Evolutionary conservation across 2,329 filamentous ascomycete species (phyloP), one percentile per base, ranked within the genome.

Genomic region (Cytospora paraplurivora): DNA sequence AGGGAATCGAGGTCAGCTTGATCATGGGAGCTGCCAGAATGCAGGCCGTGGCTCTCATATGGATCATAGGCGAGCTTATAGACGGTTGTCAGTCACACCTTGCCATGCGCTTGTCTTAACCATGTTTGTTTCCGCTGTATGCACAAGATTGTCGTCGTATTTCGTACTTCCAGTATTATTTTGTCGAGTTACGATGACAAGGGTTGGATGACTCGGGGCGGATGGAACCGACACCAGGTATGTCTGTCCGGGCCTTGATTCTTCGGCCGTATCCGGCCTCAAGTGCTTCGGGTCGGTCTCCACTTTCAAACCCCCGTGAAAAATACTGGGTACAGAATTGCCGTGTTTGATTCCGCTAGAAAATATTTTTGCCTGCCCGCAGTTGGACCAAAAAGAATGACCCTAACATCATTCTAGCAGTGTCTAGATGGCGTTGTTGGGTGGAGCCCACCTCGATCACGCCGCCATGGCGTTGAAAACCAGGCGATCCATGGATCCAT

Each of bases 1-100:
- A 27, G 56, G 53, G 15, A 27, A 37, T 44, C 27, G 19, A 41
- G n/a, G 49, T 44, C n/a, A 37, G 13, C n/a, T 62, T 50, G 27
- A 62, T 54, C 56, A 76, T 76, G 67, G 74, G 66, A 66, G 41
- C 41, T 44, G 41, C 41, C 7, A 65, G 59, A 65, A 62, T 65
- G 63, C 55, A 38, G 59, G 63, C 63, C 63, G 51, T 62, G 59
- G 59, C 59, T 56, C 35, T 62, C 47, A 21, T 38, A 33, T 50
- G 32, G 53, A 27, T 47, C 34, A 4, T 55, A 51, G 52, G 38
- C 41, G 27, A 49, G 19, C 34, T 10, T 55, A 62, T 41, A 21
- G 19, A 44, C n/a, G 44, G 21, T 10, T 47, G 44, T 47, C n/a
- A 47, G 8, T 4, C 8, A 19, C 7, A 6, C 11, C 8, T 21